Evolutionary conservation across 2,329 filamentous ascomycete species (phyloP).

Genomic region (Curvularia sp.): DNA sequence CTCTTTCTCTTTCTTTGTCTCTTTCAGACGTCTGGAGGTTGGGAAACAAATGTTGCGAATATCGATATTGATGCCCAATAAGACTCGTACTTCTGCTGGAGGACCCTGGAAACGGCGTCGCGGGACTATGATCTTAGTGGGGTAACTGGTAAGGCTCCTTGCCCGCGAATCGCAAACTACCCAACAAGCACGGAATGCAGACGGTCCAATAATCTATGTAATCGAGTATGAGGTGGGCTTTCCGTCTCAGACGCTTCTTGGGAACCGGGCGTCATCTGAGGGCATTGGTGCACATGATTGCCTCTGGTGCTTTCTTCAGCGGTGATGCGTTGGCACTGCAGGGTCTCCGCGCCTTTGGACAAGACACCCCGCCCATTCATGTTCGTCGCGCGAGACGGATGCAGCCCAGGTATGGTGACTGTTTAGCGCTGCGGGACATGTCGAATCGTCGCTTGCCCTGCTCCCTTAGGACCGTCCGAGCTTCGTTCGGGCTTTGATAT

Average conservation of each 20-base stretch:
- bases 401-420: conserved; percentile 29
- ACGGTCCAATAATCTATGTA: conserved; percentile 2
- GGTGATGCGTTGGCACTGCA: conserved; percentile 48
- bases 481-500: background rate
- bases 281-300: conserved; percentile 39
- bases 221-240: conserved; percentile 25
- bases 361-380: conserved; percentile 25
- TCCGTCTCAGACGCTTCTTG: conserved; percentile 30
- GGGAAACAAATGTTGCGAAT: background rate
- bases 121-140: conserved; percentile 21
- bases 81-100: background rate
- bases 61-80: conserved; percentile 5
- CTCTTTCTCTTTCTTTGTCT: background rate
- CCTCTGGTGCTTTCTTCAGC: conserved; percentile 29
- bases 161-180: conserved; percentile 2
- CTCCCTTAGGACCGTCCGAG: conserved; percentile 9
- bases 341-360: conserved; percentile 23
- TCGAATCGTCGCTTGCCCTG: conserved; percentile 26
- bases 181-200: background rate
- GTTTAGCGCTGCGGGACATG: conserved; percentile 26
- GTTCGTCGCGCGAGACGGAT: conserved; percentile 15
- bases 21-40: background rate
- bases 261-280: conserved; percentile 39
- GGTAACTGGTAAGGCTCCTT: conserved; percentile 19
- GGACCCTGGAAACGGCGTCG: conserved; percentile 4